Base-by-base conservation (phyloP, 1,139 yeast genomes). In the Yamadazyma aaseri region DNA sequence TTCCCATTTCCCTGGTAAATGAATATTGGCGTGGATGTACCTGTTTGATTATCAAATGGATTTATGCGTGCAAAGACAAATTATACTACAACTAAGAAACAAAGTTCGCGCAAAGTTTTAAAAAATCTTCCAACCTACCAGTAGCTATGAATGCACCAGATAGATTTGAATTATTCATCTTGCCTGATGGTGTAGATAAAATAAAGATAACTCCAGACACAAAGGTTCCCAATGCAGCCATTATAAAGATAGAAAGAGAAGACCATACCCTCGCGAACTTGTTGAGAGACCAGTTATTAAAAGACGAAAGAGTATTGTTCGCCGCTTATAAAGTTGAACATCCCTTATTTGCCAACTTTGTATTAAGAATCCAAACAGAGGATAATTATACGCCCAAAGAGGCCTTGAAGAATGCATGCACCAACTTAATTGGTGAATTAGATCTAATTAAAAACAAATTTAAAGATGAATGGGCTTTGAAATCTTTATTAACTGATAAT, bases 321-420 rank as follows among this genome's bases (percentile, higher is more conserved):
- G 97, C 96, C 27, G 98, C 97, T 29, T 92, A 92, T 71, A 92
- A 92, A 60, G 90, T 92, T 26, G 97, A 90, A 60, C 99, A 92
- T 64, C 99, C 99, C 6, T 71, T 92, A 47, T 92, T 94, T 63
- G 97, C 98, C 29, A 86, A 86, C 57, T 92, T 92, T 54, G 79
- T 90, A 33, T 77, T 94, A 76, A 78, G 98, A 61, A 77, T 92
- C 30, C 99, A 92, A 60, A 92, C 97, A 0, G 96, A 86, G 50
- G 97, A 92, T 47, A 96, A 92, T 35, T 89, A 89, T 56, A 75
- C 87, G 33, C 98, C 98, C 16, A 79, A 81, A 52, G 92, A 84
- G 42, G 97, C 97, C 0, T 71, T 92, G 51, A 84, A 77, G 51
- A 86, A 85, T 51, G 97, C 98, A 2, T 89, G 97, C 58, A 77